Base-by-base conservation (phyloP, 805 yeast species). In the Wickerhamomyces sydowiorum region DNA sequence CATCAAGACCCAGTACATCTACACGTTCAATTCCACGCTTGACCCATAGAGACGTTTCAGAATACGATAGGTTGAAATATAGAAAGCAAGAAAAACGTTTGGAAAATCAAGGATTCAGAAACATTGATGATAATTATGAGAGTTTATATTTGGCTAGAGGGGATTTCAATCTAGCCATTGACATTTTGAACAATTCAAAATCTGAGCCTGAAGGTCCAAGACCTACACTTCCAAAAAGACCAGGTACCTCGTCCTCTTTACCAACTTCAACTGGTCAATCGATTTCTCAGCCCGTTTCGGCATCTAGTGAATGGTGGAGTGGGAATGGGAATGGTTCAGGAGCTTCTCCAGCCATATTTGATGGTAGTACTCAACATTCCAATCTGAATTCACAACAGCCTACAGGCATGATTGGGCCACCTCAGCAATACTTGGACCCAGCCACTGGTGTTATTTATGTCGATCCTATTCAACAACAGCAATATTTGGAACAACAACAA, bases 401-500 rank as follows among this genome's bases (percentile, higher is more conserved):
- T 30, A 41, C 51, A 46, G 46, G 64, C 53, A 10, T 56, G 49
- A 7, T 58, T 54, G 63, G 75, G 60, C 40, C 83, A 67, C 59
- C 78, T 70, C 61, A 83, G 65, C 91, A 82, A 54, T 84, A 79
- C 56, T 70, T 82, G 18, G 90, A 84, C 51, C 88, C 89, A 3
- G 65, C 73, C 7, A 81, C 88, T 0, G 90, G 91, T 12, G 73
- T 77, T 37, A 61, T 82, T 4, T 84, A 83, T 51, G 75, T 83
- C 28, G 90, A 84, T 53, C 72, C 80, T 10, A 78, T 74, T 36
- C 88, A 82, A 52, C 85, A 82, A 38, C 58, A 57, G 31, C 54
- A 51, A 33, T 57, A 53, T 37, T 50, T 49, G 28, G 51, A 46
- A 13, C 58, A 54, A 34, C 57, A 55, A 25, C 52, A 52, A 17